Percentiles rank a stretch among this genome's conserved stretches.
Conservation (phyloP, 495 filamentous ascomycete species). For the Hypomontagnella submonticulosa region DNA sequence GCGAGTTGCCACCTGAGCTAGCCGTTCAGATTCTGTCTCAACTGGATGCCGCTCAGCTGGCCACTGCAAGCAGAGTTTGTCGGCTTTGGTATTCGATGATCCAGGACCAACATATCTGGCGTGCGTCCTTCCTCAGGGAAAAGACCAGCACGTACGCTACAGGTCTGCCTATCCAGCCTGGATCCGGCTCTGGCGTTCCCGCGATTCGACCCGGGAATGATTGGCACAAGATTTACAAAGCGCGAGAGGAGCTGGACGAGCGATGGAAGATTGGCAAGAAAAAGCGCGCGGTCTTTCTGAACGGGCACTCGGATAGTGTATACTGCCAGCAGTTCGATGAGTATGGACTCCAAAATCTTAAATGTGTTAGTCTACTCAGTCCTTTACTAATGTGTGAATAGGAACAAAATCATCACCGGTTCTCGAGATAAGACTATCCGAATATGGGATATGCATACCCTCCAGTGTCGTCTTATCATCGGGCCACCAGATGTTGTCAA, state of each 20-base stretch:
- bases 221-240: constrained; percentile 88
- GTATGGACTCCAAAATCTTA: constrained; percentile 59
- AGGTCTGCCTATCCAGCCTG: constrained; percentile 56
- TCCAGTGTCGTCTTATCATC: constrained; percentile 83
- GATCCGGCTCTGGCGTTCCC: constrained; percentile 60
- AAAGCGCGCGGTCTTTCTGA: constrained; percentile 84
- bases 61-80: constrained; percentile 70
- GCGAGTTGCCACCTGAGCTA: constrained; percentile 75
- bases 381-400: constrained; percentile 52
- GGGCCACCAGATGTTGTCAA: constrained; percentile 65
- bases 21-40: constrained; percentile 75
- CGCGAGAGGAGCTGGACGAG: constrained; percentile 75
- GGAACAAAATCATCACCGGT: constrained; percentile 94
- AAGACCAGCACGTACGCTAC: constrained; percentile 68
- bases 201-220: constrained; percentile 64
- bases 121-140: constrained; percentile 75
- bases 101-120: constrained; percentile 78
- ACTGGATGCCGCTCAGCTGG: constrained; percentile 74
- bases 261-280: constrained; percentile 79
- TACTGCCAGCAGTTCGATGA: constrained; percentile 99
- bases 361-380: neutral
- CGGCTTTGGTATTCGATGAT: constrained; percentile 70
- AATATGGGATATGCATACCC: constrained; percentile 92
- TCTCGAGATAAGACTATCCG: constrained; percentile 95
- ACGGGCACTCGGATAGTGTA: constrained; percentile 92